Conservation (phyloP, 306 rosid genomes). For the Cicer cuneatum region DNA sequence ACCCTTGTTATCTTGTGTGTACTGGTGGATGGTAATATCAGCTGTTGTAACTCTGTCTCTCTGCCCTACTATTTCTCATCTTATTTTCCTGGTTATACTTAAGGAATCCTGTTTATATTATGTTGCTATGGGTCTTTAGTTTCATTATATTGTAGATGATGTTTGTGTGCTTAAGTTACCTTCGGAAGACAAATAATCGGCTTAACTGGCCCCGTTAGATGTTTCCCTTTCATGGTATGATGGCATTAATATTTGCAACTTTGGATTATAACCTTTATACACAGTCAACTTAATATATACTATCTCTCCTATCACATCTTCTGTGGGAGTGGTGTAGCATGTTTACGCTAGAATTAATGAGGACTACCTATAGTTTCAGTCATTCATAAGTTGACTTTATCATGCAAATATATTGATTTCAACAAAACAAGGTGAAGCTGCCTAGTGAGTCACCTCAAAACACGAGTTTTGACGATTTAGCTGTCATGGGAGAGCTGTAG, state of each 20-base stretch:
- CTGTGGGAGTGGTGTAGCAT: not conserved
- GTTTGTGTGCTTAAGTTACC: not conserved
- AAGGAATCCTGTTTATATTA: not conserved
- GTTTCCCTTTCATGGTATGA: conserved; percentile 6
- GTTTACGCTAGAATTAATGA: not conserved
- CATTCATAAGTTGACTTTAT: not conserved
- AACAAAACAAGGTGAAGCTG: conserved; percentile 16
- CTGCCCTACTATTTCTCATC: not conserved
- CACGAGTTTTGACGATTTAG: conserved; percentile 9
- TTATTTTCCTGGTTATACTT: not conserved
- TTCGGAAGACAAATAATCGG: not conserved
- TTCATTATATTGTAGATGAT: not conserved
- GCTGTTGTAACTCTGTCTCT: not conserved
- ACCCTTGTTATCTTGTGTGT: conserved; percentile 7
- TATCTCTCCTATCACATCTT: not conserved
- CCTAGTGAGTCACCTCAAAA: not conserved
- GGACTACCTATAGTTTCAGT: conserved; percentile 4
- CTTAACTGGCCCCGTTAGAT: not conserved
- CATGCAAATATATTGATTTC: not conserved
- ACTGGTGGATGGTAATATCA: not conserved
- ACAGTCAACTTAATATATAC: not conserved
- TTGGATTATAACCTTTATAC: not conserved
- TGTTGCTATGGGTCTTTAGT: no score
- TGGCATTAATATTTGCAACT: conserved; percentile 9
- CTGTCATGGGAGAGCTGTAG: not conserved